Evolutionary conservation across 805 yeast genomes (phyloP), one percentile per base, ranked within the genome.

Genomic region (Deakozyma indianensis): DNA sequence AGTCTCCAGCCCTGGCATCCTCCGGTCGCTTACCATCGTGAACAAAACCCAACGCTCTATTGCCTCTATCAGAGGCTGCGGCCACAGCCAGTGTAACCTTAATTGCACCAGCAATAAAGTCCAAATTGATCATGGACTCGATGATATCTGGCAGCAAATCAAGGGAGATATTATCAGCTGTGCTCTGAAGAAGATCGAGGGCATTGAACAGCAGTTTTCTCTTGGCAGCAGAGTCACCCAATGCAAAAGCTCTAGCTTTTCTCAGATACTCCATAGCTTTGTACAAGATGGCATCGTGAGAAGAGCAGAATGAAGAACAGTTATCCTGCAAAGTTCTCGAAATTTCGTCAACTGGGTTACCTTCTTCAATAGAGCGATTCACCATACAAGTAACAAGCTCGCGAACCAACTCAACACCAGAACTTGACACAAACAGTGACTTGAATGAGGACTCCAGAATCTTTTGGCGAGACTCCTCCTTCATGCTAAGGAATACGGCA

Each of bases 261-360:
- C 90, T 83, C 55, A 92, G 69, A 60, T 83, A 87, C 60, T 92
- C 98, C 54, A 87, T 78, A 0, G 96, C 97, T 62, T 90, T 83
- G 69, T 88, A 92, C 14, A 92, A 84, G 48, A 87, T 72, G 23
- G 92, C 96, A 62, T 92, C 98, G 52, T 83, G 85, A 15, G 94
- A 77, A 0, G 96, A 85, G 57, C 97, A 92, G 63, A 87, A 92
- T 0, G 95, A 78, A 1, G 95, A 94, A 68, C 98, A 92, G 48
- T 90, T 79, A 45, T 85, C 94, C 62, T 92, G 95, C 44, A 92
- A 67, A 1, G 88, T 78, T 28, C 80, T 78, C 1, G 96, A 94
- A 44, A 90, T 84, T 47, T 81, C 70, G 58, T 90, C 97, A 41
- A 92, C 90, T 0, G 95, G 83, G 3, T 85, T 90, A n/a, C 98